Evolutionary conservation across 2,329 filamentous ascomycete species (phyloP), one percentile per base, ranked within the genome.

Genomic region (Bisporella sp.): DNA sequence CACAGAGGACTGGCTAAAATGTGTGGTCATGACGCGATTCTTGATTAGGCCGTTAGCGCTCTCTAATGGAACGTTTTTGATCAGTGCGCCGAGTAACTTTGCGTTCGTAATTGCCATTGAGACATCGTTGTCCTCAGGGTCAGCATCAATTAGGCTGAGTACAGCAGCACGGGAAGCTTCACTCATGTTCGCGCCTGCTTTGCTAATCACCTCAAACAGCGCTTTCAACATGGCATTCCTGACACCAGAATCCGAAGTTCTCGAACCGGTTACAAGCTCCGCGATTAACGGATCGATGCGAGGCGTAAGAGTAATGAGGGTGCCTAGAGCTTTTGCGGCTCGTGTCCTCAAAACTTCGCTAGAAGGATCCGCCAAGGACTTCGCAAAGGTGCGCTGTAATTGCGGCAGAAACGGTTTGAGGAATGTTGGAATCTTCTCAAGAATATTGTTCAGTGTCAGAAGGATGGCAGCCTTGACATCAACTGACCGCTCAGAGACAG

Each of bases 371-470:
- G 93, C 93, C 46, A 99, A 77, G 41, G 91, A 92, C 70, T 96
- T 95, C 51, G 93, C 92, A 72, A 99, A 99, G 0, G 93, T 99
- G 54, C 93, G 82, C 70, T 99, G 93, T 48, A 99, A 78, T 66
- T 99, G 93, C 7, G 93, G 93, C 65, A 99, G 72, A 79, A 99
- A 99, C 4, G 93, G 93, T 71, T 97, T 96, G 54, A 99, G 78
- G 59, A 95, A 92, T 7, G 87, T 81, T 0, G 93, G 93, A 68
- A 99, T 97, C 78, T 97, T 99, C 70, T 96, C 90, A 37, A 99
- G 75, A 31, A 99, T 74, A 60, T 95, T 96, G 73, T 96, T 97
- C 58, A 99, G 80, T 0, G 93, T 96, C 48, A 95, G 78, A 54
- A 99, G 75, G 66, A 99, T 96, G 41, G 93, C 93, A 54, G 89